phyloP scores from a whole-genome alignment of 805 yeast species.

The Maudiozyma serrabonitensis region DNA sequence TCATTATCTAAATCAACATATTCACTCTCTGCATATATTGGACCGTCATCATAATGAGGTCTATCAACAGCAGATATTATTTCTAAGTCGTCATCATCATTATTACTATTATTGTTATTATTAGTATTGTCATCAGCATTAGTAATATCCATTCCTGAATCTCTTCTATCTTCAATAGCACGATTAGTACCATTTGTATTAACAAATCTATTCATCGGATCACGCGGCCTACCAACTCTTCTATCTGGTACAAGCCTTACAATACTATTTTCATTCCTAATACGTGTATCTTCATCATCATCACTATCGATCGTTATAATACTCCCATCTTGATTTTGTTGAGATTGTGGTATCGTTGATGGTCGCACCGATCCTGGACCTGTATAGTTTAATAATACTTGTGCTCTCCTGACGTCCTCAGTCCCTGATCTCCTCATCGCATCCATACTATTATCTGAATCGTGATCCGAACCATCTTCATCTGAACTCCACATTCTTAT shows the following conservation, averaged over 20 bases:
- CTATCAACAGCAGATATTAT: conserved; percentile 13
- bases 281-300: conserved; percentile 19
- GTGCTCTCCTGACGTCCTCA: background rate
- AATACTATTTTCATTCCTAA: conserved; percentile 8
- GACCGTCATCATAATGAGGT: conserved; percentile 9
- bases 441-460: too few species aligned
- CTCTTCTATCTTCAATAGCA: background rate
- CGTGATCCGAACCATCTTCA: too few species aligned
- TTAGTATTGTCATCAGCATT: background rate
- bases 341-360: too few species aligned
- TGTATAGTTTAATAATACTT: background rate
- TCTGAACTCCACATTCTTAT: too few species aligned
- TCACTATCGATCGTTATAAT: conserved; percentile 24
- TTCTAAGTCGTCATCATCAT: conserved; percentile 15
- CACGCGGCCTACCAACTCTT: conserved; percentile 12
- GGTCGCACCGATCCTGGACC: too few species aligned
- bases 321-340: background rate
- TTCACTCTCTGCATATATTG: conserved; percentile 20
- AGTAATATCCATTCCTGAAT: background rate
- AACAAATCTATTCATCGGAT: conserved; percentile 11
- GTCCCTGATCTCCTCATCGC: too few species aligned
- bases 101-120: background rate
- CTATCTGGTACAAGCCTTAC: conserved; percentile 9
- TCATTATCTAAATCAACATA: conserved; percentile 22
- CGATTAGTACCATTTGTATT: conserved; percentile 3